Evolutionary conservation across 2,329 filamentous ascomycete genomes (phyloP), one percentile per base, ranked within the genome.

Genomic region (Daldinia sp.): DNA sequence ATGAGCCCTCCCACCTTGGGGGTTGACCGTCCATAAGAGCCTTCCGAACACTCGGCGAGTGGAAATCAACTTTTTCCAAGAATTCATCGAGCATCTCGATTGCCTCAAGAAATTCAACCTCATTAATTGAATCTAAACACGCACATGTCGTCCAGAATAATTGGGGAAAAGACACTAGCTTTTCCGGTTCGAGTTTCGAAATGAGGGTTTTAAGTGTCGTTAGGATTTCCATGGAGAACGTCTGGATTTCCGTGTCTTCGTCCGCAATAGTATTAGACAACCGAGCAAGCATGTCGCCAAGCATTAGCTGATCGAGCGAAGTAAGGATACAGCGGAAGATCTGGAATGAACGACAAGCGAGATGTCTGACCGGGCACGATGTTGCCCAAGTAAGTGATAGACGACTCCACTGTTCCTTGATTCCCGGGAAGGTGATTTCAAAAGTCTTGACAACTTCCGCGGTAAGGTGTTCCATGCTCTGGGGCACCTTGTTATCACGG

Each of bases 141-240:
- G 95, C 95, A 72, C 94, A 97, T 0, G 92, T 97, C 0, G 94
- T 96, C 96, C 96, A 99, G 77, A 99, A 98, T 0, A 99, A 82
- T 72, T 98, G 94, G 1, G 95, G 95, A 68, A 97, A 97, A n/a
- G 89, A 88, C 48, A 96, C 78, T 1, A 99, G 83, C 74, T 94
- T 90, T 34, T 90, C 86, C 0, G 90, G 84, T 17, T 94, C 89
- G 25, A 98, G 81, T 57, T 94, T 95, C 68, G 88, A 86, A 59
- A 99, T 96, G 43, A 99, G 90, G 0, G 93, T 93, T 73, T 96
- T 94, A 52, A 99, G 77, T 0, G 96, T 99, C 0, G 94, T 97
- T 54, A 99, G 78, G 59, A 99, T 98, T 75, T 99, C 96, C 90
- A 98, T 94, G 0, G 95, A 96, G 73, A 99, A 99, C 0, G 93